Evolutionary conservation across 805 yeast species (phyloP).

Genomic region (Monosporozyma solicola): DNA sequence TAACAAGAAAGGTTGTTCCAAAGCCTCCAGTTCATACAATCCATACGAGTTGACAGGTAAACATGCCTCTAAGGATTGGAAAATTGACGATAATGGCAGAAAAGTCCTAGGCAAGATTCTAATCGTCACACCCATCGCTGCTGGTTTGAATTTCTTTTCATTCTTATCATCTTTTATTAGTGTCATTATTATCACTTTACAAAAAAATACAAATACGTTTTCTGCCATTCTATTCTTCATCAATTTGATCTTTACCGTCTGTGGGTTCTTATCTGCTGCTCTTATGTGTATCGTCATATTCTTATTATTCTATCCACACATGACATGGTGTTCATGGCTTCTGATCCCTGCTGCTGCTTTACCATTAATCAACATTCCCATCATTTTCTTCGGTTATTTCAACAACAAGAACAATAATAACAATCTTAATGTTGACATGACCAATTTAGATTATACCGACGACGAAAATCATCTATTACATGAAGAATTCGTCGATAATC

Average conservation of each 20-base stretch:
- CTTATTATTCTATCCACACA: constrained; percentile 53
- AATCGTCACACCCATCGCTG: constrained; percentile 57
- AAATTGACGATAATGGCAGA: constrained; percentile 38
- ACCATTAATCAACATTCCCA: constrained; percentile 42
- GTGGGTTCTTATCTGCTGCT: constrained; percentile 48
- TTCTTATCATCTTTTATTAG: constrained; percentile 32
- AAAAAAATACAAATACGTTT: constrained; percentile 6
- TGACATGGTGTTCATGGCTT: constrained; percentile 67
- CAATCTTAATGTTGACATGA: constrained; percentile 16
- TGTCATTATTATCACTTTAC: constrained; percentile 26
- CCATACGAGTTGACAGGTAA: constrained; percentile 28
- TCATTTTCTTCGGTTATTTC: constrained; percentile 36
- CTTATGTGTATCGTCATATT: constrained; percentile 47
- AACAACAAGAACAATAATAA: constrained; percentile 5
- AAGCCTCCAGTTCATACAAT: constrained; percentile 38
- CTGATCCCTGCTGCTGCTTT: constrained; percentile 58
- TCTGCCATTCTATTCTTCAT: constrained; percentile 31
- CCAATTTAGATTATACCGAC: constrained; percentile 7
- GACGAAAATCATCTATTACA: not conserved
- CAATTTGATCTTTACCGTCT: constrained; percentile 36
- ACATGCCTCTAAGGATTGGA: constrained; percentile 36
- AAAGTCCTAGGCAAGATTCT: constrained; percentile 45
- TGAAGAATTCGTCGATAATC: not conserved
- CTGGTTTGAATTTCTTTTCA: constrained; percentile 48
- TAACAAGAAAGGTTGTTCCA: constrained; percentile 32